Evolutionary conservation across 805 yeast genomes (phyloP), one percentile per base, ranked within the genome.

Genomic region (Yarrowia keelungensis): DNA sequence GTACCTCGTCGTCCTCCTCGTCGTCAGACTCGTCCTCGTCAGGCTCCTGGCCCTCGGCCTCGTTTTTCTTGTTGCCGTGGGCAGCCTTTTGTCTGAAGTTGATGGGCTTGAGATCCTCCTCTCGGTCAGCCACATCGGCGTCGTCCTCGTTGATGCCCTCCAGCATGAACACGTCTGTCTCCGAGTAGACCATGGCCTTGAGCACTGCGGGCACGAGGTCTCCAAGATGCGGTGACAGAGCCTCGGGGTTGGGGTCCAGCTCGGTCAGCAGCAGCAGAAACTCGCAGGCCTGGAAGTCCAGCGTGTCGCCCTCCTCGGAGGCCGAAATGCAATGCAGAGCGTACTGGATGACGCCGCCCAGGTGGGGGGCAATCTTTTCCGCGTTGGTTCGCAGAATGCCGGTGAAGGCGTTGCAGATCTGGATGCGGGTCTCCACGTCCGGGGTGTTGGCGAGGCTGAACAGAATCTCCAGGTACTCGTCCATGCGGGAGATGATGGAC

Each of bases 281-380:
- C 79, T 95, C 98, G 77, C 97, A 92, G 2, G 97, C 98, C 76
- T 93, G 97, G 69, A 93, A 81, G 0, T 97, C 89, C 41, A 92
- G 96, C 19, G 51, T 35, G 68, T 84, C 88, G 72, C 90, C 93
- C 71, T 88, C 88, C 22, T 78, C 77, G 67, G 82, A 81, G 12
- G 74, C 71, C 35, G 69, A 71, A 80, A 94, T 86, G 70, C 92
- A 85, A 79, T 92, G 97, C 64, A 92, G 78, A 74, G 93, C 87
- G 80, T 90, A 95, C 71, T 87, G 85, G 49, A 94, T 85, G 15
- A 95, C 92, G n/a, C 98, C 98, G 68, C 84, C 86, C 69, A 94
- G 77, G 76, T 94, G 97, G 8, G 93, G 92, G 62, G 84, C 78
- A 42, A 95, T 80, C 76, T 89, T 90, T 72, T 91, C 97, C 0